Evolutionary conservation across 495 filamentous ascomycete species (phyloP), one percentile per base, ranked within the genome.

Genomic region (Daldinia concentrica): DNA sequence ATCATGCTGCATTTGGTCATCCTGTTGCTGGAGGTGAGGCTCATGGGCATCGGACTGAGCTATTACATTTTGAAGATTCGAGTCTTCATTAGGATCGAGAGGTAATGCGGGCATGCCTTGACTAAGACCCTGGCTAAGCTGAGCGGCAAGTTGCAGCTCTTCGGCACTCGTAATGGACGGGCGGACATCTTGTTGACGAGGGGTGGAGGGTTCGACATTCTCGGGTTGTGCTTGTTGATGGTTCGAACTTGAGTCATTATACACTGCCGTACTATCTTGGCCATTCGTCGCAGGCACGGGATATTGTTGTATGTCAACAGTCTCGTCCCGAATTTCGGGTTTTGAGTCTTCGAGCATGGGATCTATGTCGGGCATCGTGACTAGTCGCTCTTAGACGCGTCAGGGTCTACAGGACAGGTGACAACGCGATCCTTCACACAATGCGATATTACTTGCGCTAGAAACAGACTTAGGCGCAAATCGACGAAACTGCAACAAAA

Each of bases 91-190:
- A 5, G 64, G 34, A 48, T 71, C 65, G 36, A 75, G 62, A 62
- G 45, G 58, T 12, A 73, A 58, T 45, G 65, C 41, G 7, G 76
- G 64, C 45, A 76, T 72, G 48, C 71, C 73, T 59, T 76, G 73
- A 32, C 71, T 76, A 22, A 86, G 75, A 52, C 76, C 82, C 57
- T 83, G 83, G 45, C 82, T 83, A 48, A 87, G 69, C 72, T 86
- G 85, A 34, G 84, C 86, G 4, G 85, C 82, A 3, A 87, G 76
- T 60, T 84, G 84, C 24, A 86, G 79, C 65, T 86, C 85, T 58
- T 85, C 84, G 17, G 76, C 74, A 62, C 77, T 83, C 8, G 77
- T 75, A 27, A 82, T 73, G 1, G 75, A 69, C 4, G 79, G 67
- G 15, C 73, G 77, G 3, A 71, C 56, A 27, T 76, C 68, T 32